phyloP scores from a whole-genome alignment of 345 rosid genomes.

The Carallia brachiata region DNA sequence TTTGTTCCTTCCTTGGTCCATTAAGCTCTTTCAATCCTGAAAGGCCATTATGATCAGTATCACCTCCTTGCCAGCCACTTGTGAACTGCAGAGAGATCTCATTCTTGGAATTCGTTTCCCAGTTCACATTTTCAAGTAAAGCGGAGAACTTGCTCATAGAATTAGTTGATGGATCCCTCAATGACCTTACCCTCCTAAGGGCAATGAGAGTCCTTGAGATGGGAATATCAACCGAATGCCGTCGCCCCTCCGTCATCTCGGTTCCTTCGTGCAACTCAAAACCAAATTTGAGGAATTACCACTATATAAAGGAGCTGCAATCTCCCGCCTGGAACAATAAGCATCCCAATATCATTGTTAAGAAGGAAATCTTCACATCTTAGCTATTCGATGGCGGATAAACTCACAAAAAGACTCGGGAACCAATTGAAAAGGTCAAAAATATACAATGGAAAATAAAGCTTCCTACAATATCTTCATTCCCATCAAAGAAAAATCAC shows the following conservation, averaged over 20 bases:
- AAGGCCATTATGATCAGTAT: constrained; percentile 27
- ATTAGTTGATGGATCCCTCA: constrained; percentile 92
- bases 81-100: constrained; percentile 63
- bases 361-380: background rate
- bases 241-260: constrained; percentile 58
- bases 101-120: constrained; percentile 77
- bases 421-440: background rate
- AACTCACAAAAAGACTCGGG: background rate
- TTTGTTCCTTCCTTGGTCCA: constrained; percentile 31
- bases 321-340: constrained; percentile 30
- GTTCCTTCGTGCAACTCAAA: constrained; percentile 9
- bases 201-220: constrained; percentile 86
- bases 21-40: constrained; percentile 27
- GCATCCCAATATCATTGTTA: background rate
- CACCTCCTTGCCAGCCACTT: constrained; percentile 27
- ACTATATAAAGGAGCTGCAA: constrained; percentile 8
- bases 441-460: background rate
- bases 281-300: constrained; percentile 18
- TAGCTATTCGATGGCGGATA: background rate
- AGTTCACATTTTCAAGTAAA: constrained; percentile 71
- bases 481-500: background rate
- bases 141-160: constrained; percentile 91
- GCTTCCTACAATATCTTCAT: background rate
- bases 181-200: constrained; percentile 84
- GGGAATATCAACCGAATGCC: constrained; percentile 92